Conservation (phyloP, 1,284 basidiomycete species). For the Naganishia sp. region DNA sequence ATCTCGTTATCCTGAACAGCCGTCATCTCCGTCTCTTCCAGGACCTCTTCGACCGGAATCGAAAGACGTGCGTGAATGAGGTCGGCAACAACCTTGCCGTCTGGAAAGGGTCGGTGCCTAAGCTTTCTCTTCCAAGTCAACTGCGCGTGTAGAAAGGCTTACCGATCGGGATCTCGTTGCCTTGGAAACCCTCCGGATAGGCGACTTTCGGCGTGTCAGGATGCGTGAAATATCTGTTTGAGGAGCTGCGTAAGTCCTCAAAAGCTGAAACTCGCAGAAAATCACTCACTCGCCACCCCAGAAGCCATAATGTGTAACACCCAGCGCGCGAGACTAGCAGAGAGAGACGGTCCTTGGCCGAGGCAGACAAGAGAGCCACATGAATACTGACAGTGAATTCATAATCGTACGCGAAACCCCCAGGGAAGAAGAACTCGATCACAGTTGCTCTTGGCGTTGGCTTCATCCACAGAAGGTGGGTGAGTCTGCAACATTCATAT, state of each 20-base stretch:
- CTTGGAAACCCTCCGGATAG: conserved; percentile 54
- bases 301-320: conserved; percentile 71
- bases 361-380: not conserved
- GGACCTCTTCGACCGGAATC: conserved; percentile 29
- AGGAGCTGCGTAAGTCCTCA: no score
- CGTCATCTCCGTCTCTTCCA: conserved; percentile 13
- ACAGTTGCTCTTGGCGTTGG: conserved; percentile 59
- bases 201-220: conserved; percentile 57
- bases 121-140: not conserved
- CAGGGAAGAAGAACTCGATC: conserved; percentile 77
- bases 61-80: conserved; percentile 49
- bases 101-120: conserved; percentile 32
- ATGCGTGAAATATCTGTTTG: conserved; percentile 56
- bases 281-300: conserved; percentile 71
- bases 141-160: conserved; percentile 27
- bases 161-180: conserved; percentile 60
- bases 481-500: conserved; percentile 61
- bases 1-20: conserved; percentile 1
- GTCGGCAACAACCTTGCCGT: conserved; percentile 55
- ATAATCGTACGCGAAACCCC: conserved; percentile 78
- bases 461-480: conserved; percentile 75
- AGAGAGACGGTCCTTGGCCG: not conserved
- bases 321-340: conserved; percentile 65
- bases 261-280: not conserved
- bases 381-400: conserved; percentile 54